Conservation (phyloP, 306 rosid species). For the Argentina anserina region DNA sequence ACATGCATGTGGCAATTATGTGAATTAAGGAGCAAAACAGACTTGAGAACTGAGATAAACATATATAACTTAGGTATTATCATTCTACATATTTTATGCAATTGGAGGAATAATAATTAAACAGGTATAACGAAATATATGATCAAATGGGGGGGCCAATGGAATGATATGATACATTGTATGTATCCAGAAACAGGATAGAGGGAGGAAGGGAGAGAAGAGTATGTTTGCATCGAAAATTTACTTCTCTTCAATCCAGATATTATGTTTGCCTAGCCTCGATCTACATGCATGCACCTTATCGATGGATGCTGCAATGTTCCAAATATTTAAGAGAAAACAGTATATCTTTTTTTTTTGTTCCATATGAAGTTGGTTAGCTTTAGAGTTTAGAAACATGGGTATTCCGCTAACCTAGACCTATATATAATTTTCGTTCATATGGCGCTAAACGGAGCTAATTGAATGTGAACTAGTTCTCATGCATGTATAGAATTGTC, state of each 20-base stretch:
- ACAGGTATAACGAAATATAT: not conserved
- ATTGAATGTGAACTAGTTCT: not conserved
- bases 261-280: not conserved
- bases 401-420: too few relatives aligned
- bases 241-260: not conserved
- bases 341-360: not conserved
- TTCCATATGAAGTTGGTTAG: not conserved
- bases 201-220: too few relatives aligned
- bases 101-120: not conserved
- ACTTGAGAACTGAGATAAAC: conserved; percentile 15
- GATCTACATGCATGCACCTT: conserved; percentile 25
- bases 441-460: not conserved
- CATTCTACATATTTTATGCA: not conserved
- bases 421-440: not conserved
- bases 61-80: not conserved
- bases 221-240: conserved; percentile 6
- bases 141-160: conserved; percentile 1
- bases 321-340: conserved; percentile 1
- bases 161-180: not conserved
- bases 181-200: not conserved
- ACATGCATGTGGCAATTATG: conserved; percentile 45
- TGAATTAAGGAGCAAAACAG: conserved; percentile 16
- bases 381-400: not conserved
- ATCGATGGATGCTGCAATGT: not conserved
- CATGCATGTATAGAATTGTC: too few relatives aligned